Conservation (phyloP, 257 asterid genomes). For the Eucommia ulmoides region DNA sequence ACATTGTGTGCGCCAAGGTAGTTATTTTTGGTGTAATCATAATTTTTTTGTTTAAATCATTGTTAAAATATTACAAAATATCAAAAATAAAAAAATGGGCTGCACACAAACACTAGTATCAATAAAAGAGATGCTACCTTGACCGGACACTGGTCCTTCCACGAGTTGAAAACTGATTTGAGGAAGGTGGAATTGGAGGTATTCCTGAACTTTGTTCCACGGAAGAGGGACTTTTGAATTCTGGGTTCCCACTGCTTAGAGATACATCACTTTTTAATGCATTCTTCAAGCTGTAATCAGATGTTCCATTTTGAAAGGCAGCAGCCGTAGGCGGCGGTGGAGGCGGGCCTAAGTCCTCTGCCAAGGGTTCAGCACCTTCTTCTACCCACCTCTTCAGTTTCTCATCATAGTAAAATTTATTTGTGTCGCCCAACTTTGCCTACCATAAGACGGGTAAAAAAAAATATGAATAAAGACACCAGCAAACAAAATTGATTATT, state of each 20-base stretch:
- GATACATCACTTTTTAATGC: constrained; percentile 48
- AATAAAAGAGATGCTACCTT: constrained; percentile 50
- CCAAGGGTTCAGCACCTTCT: constrained; percentile 75
- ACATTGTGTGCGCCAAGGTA: neutral
- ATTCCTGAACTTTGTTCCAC: constrained; percentile 61
- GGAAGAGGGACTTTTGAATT: constrained; percentile 37
- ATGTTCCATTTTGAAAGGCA: constrained; percentile 63
- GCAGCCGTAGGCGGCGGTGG: constrained; percentile 66
- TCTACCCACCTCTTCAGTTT: constrained; percentile 96
- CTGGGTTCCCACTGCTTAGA: constrained; percentile 42
- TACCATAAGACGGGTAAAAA: constrained; percentile 13
- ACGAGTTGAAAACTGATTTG: constrained; percentile 85
- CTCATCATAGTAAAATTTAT: constrained; percentile 82
- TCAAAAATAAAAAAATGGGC: too few relatives aligned
- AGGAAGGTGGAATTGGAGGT: constrained; percentile 93
- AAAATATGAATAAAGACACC: neutral
- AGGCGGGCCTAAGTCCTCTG: constrained; percentile 53
- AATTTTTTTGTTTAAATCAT: too few relatives aligned
- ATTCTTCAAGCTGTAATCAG: constrained; percentile 60
- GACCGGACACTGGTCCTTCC: constrained; percentile 74
- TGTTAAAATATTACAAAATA: too few relatives aligned
- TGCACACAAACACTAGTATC: neutral
- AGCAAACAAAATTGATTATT: too few relatives aligned
- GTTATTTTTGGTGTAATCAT: too few relatives aligned
- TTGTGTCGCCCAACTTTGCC: constrained; percentile 91